A percentile compares a stretch with the other conserved stretches of the same genome.
Evolutionary conservation across 371 early-diverging fungal species (phyloP).

Genomic region (Amoeboaphelidium occidentale): DNA sequence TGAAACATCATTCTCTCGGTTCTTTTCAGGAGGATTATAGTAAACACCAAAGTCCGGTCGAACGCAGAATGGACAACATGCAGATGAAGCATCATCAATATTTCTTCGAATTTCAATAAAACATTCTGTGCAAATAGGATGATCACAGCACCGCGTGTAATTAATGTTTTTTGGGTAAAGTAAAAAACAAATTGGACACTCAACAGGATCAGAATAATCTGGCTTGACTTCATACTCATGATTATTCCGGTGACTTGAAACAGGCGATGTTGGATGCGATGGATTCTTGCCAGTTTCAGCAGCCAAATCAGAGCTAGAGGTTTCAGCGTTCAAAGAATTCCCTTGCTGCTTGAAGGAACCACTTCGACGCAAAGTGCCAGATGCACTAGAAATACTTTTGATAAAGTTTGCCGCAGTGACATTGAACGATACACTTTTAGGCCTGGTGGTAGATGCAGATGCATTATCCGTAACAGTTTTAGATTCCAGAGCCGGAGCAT

Average conservation of each 20-base stretch:
- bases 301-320: not conserved
- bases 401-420: no score
- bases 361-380: no score
- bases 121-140: slow-evolving; percentile 86
- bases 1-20: not conserved
- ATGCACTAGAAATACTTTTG: no score
- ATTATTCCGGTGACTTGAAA: slow-evolving; percentile 4
- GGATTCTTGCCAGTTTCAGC: not conserved
- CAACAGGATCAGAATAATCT: no score
- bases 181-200: slow-evolving; percentile 83
- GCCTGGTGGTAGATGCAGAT: slow-evolving; percentile 1
- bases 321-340: not conserved
- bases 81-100: slow-evolving; percentile 4
- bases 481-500: not conserved
- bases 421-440: not conserved
- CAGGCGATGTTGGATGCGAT: not conserved
- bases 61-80: slow-evolving; percentile 70
- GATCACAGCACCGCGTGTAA: slow-evolving; percentile 72
- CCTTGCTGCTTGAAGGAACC: no score
- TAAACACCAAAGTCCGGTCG: slow-evolving; percentile 54
- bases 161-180: slow-evolving; percentile 77
- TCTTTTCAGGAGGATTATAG: slow-evolving; percentile 25
- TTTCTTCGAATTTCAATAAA: slow-evolving; percentile 73
- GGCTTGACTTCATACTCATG: no score
- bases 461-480: slow-evolving; percentile 3